Conservation (phyloP, 2,329 filamentous ascomycete genomes). For the Pseudohalonectria lignicola region DNA sequence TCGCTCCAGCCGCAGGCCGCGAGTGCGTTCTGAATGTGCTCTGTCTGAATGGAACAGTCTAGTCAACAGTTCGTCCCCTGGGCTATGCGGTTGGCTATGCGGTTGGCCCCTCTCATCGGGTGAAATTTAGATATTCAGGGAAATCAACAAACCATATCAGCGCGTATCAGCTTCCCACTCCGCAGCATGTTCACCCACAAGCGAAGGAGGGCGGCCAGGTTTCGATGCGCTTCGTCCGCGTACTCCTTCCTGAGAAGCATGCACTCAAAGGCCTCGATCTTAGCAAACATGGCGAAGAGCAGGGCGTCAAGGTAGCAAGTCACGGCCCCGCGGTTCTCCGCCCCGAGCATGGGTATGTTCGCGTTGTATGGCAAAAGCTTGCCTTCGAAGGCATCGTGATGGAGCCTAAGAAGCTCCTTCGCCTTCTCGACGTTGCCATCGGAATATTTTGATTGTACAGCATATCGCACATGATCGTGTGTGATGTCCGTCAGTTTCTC, state of each 20-base stretch:
- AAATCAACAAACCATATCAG: slow-evolving; percentile 79
- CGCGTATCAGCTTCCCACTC: slow-evolving; percentile 72
- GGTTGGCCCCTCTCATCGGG: too few relatives aligned
- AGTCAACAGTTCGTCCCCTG: background rate
- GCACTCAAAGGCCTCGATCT: slow-evolving; percentile 81
- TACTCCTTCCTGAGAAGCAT: slow-evolving; percentile 80
- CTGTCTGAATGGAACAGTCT: slow-evolving; percentile 5
- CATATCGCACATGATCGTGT: slow-evolving; percentile 46
- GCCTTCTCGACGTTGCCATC: slow-evolving; percentile 63
- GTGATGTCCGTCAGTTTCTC: slow-evolving; percentile 33
- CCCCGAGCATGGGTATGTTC: slow-evolving; percentile 63
- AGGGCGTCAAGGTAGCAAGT: slow-evolving; percentile 94
- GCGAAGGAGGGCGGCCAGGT: slow-evolving; percentile 66
- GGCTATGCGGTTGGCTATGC: too few relatives aligned
- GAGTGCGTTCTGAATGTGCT: slow-evolving; percentile 60
- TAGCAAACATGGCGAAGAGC: slow-evolving; percentile 91
- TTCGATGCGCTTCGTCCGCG: slow-evolving; percentile 58
- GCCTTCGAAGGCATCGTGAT: slow-evolving; percentile 73
- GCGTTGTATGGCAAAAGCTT: slow-evolving; percentile 67
- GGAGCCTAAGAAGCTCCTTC: slow-evolving; percentile 63
- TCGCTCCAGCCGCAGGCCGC: slow-evolving; percentile 84
- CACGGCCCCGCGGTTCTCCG: slow-evolving; percentile 73
- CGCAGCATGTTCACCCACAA: slow-evolving; percentile 92
- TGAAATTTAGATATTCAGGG: too few relatives aligned
- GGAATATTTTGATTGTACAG: slow-evolving; percentile 51